Conservation (phyloP, 306 rosid species). For the Neltuma alba region DNA sequence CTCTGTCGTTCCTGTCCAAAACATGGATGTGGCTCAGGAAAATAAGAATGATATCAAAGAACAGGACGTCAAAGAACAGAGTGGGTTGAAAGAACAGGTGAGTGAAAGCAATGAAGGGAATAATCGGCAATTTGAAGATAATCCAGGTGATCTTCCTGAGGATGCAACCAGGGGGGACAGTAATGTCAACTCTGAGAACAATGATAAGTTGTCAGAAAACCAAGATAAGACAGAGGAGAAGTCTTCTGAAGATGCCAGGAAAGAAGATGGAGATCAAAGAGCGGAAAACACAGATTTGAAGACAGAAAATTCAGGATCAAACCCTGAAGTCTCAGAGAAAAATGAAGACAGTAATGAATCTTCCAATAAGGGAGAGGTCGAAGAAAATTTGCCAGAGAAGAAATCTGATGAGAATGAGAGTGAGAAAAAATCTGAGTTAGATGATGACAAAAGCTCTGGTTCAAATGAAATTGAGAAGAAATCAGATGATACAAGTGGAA, state of each 20-base stretch:
- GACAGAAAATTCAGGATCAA: slow-evolving; percentile 51
- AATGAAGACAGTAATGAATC: slow-evolving; percentile 39
- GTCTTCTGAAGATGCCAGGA: slow-evolving; percentile 43
- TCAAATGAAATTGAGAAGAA: slow-evolving; percentile 55
- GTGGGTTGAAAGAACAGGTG: slow-evolving; percentile 42
- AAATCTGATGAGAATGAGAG: slow-evolving; percentile 42
- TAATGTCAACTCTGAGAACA: slow-evolving; percentile 48
- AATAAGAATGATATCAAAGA: slow-evolving; percentile 60
- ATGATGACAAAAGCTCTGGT: slow-evolving; percentile 55
- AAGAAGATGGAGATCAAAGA: slow-evolving; percentile 52
- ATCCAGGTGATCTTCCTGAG: slow-evolving; percentile 88
- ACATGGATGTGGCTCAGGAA: slow-evolving; percentile 62
- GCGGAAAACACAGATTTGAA: slow-evolving; percentile 50
- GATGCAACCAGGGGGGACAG: slow-evolving; percentile 86
- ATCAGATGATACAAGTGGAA: slow-evolving; percentile 46
- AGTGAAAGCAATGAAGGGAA: slow-evolving; percentile 49
- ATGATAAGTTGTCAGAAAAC: slow-evolving; percentile 36
- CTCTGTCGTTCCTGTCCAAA: slow-evolving; percentile 70
- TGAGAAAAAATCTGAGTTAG: slow-evolving; percentile 51
- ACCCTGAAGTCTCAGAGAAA: slow-evolving; percentile 37
- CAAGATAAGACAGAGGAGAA: slow-evolving; percentile 50
- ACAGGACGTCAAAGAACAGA: slow-evolving; percentile 49
- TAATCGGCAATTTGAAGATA: slow-evolving; percentile 80
- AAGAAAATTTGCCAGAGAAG: slow-evolving; percentile 26
- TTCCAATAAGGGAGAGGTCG: neutral